phyloP scores from a whole-genome alignment of 306 rosid genomes.

The Abrus precatorius region DNA sequence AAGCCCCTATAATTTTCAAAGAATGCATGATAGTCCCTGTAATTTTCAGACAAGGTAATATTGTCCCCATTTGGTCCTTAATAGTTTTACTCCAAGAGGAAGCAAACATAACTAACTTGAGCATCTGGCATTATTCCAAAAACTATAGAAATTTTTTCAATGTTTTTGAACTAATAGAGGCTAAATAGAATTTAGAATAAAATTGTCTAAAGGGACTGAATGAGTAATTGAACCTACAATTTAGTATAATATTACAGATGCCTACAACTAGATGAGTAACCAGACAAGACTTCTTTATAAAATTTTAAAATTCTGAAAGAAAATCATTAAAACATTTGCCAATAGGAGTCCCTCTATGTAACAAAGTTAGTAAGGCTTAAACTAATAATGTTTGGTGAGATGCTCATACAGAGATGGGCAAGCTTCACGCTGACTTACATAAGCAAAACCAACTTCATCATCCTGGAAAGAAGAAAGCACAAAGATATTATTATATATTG shows the following conservation, averaged over 20 bases:
- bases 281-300: neutral
- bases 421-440: constrained; percentile 92
- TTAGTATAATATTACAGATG: constrained; percentile 29
- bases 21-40: constrained; percentile 1
- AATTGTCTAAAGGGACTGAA: constrained; percentile 12
- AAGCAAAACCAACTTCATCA: constrained; percentile 87
- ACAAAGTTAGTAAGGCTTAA: constrained; percentile 20
- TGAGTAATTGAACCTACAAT: neutral
- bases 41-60: constrained; percentile 10
- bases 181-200: neutral
- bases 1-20: constrained; percentile 6
- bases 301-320: constrained; percentile 27
- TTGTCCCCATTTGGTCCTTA: constrained; percentile 19
- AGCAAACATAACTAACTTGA: constrained; percentile 21
- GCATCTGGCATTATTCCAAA: neutral
- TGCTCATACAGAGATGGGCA: constrained; percentile 88
- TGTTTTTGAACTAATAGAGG: neutral
- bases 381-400: constrained; percentile 51
- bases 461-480: constrained; percentile 67
- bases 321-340: constrained; percentile 31
- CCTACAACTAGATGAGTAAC: constrained; percentile 28
- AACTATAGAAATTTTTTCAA: constrained; percentile 17
- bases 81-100: constrained; percentile 33
- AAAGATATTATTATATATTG: constrained; percentile 28
- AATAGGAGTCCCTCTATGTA: constrained; percentile 14